Conservation (phyloP, 2,329 filamentous ascomycete genomes). For the Stachybotrys chlorohalonatus region DNA sequence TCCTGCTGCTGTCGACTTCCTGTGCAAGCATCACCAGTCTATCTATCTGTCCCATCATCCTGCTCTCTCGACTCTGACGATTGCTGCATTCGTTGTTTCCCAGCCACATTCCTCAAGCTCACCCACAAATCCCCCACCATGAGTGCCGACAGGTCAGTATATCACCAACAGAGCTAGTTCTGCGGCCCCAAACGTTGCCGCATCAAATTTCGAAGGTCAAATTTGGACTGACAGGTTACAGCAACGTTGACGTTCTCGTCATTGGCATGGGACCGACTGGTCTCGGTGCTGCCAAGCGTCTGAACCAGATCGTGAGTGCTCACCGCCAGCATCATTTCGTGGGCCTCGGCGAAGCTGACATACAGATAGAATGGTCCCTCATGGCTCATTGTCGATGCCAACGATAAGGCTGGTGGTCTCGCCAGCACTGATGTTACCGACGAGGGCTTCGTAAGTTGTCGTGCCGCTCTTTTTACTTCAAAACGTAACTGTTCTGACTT, state of each 20-base stretch:
- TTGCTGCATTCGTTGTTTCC: conserved; percentile 2
- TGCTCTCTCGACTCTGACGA: conserved; percentile 5
- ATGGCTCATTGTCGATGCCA: conserved; percentile 92
- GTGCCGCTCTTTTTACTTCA: conserved; percentile 3
- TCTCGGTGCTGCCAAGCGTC: conserved; percentile 93
- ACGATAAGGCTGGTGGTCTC: conserved; percentile 87
- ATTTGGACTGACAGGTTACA: conserved; percentile 23
- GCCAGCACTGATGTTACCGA: conserved; percentile 91
- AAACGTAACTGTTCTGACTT: conserved; percentile 10
- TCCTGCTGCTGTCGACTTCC: conserved; percentile 11
- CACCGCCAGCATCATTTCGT: conserved; percentile 17
- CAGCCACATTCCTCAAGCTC: conserved; percentile 6
- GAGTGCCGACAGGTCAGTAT: conserved; percentile 29
- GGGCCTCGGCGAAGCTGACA: conserved; percentile 1
- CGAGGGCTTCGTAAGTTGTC: conserved; percentile 83
- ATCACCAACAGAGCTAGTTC: conserved; percentile 1
- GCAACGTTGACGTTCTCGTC: conserved; percentile 91
- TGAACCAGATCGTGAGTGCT: conserved; percentile 80
- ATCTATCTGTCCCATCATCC: conserved; percentile 9
- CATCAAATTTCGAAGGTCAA: too few species aligned
- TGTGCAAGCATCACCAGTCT: conserved; percentile 11
- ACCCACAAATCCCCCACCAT: conserved; percentile 21
- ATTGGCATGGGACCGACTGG: conserved; percentile 97
- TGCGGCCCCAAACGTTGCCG: not conserved
- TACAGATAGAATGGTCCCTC: conserved; percentile 68